Percentiles rank a stretch among this genome's conserved stretches.
These are phyloP conservation scores for Amborella trichopoda DNA, from an alignment of 164 flowering plant species.

Conservation along the genomic window DNA sequence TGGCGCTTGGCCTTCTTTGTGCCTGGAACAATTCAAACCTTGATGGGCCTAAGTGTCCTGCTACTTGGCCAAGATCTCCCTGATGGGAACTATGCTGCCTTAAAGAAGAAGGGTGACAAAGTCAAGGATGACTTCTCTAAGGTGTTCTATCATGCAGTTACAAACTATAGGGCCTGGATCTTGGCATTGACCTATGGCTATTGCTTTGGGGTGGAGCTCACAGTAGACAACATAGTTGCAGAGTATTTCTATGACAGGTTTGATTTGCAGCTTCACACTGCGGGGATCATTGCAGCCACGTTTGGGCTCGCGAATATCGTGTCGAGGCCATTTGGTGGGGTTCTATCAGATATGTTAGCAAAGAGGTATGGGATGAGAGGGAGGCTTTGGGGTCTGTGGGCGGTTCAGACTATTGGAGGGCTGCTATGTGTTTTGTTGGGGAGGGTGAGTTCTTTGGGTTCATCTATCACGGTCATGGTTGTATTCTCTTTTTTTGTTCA, in stretches of 20 bases:
- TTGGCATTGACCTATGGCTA: slow-evolving; percentile 71
- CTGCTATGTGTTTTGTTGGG: slow-evolving; percentile 61
- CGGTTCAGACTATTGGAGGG: slow-evolving; percentile 62
- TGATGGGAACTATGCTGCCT: slow-evolving; percentile 44
- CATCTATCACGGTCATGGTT: slow-evolving; percentile 49
- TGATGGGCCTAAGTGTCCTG: slow-evolving; percentile 42
- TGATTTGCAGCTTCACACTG: slow-evolving; percentile 65
- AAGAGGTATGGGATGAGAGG: slow-evolving; percentile 80
- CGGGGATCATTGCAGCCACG: slow-evolving; percentile 74
- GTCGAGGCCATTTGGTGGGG: slow-evolving; percentile 68
- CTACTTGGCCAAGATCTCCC: slow-evolving; percentile 74
- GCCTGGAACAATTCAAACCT: slow-evolving; percentile 57
- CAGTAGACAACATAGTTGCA: slow-evolving; percentile 78
- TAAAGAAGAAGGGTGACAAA: slow-evolving; percentile 50
- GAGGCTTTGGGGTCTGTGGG: slow-evolving; percentile 73
- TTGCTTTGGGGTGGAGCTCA: slow-evolving; percentile 80
- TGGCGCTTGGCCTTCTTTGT: slow-evolving; percentile 79
- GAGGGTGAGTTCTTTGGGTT: slow-evolving; percentile 32
- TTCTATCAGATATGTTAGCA: slow-evolving; percentile 53
- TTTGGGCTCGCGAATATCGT: slow-evolving; percentile 67
- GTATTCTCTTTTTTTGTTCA: slow-evolving; percentile 68
- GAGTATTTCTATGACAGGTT: slow-evolving; percentile 77
- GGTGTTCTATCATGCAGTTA: slow-evolving; percentile 41
- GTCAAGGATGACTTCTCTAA: slow-evolving; percentile 41
- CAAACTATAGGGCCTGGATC: slow-evolving; percentile 82